Evolutionary conservation across 495 filamentous ascomycete species (phyloP), one percentile per base, ranked within the genome.

Genomic region (Haplographium delicatum): DNA sequence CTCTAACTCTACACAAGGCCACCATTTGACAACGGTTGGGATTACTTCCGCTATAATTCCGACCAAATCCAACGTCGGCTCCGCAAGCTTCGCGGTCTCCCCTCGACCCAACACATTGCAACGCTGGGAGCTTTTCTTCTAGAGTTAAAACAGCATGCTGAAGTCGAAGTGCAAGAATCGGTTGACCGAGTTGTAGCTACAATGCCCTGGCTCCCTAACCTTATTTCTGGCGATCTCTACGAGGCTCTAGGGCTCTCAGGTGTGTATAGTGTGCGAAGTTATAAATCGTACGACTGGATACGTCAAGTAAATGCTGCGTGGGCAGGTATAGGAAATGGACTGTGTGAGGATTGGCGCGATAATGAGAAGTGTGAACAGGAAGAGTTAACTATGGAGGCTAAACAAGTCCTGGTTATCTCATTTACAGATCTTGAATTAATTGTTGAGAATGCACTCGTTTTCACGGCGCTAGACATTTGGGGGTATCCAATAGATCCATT

Each of bases 261-360:
- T 11, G 33, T 49, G 10, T 26, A 6, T 7, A 31, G 18, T 18
- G 19, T 40, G n/a, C 9, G 8, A 3, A 16, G 11, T 3, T 39
- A 26, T 18, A 38, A 49, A 15, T 24, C 9, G 13, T 28, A 4
- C 31, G 22, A 22, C 2, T 34, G 19, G 2, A 3, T 40, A 8
- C 6, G 11, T 9, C 31, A 38, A 26, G 5, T 39, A n/a, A 49
- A 38, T 16, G 11, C 46, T 8, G 46, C 46, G 7, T 49, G n/a
- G n/a, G 46, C 46, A 8, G 46, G 46, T 5, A 27, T 25, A 9
- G 46, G 46, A 11, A 16, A 18, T n/a, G 46, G 46, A 3, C 20
- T 49, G 3, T 49, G 46, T 18, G 34, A 27, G n/a, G 19, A 38
- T 24, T 49, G 46, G 46, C 18, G 22, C 16, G 19, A 49, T 40